A percentile compares a stretch with the other conserved stretches of the same genome.
These are phyloP conservation scores for Aspergillus funiculosus DNA, from an alignment of 495 filamentous ascomycete genomes.

Conservation along the genomic window DNA sequence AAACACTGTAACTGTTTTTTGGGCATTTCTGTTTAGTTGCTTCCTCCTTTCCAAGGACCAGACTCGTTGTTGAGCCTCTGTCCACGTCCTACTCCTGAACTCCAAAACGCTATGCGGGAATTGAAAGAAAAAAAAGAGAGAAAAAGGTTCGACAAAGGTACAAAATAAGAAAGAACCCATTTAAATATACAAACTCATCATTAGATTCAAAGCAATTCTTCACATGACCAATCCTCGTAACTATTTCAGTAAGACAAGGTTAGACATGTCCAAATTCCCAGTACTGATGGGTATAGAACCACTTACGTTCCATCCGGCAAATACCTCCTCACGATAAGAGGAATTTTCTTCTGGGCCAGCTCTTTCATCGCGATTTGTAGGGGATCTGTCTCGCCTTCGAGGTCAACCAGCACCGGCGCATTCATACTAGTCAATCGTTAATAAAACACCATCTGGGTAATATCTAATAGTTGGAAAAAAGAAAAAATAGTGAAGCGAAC, in stretches of 20 bases:
- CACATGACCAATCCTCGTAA: constrained; percentile 99
- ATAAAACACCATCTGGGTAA: background rate
- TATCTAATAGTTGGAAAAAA: background rate
- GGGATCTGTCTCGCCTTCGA: constrained; percentile 96
- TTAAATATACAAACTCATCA: constrained; percentile 17
- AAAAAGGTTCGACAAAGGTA: constrained; percentile 15
- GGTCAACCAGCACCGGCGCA: constrained; percentile 90
- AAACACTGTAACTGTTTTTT: constrained; percentile 16
- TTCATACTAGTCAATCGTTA: constrained; percentile 66
- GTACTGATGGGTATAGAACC: too few species aligned
- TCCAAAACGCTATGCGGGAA: constrained; percentile 43
- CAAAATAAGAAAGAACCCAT: constrained; percentile 18
- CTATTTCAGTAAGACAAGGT: constrained; percentile 38
- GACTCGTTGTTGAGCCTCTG: constrained; percentile 11
- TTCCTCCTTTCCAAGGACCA: constrained; percentile 16
- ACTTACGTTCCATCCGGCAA: constrained; percentile 94
- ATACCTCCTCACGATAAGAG: constrained; percentile 87
- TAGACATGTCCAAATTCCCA: too few species aligned
- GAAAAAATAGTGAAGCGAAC: constrained; percentile 41
- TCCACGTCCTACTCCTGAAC: constrained; percentile 27
- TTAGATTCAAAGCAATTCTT: constrained; percentile 65
- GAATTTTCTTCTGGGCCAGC: constrained; percentile 96
- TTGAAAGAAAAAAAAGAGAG: constrained; percentile 16
- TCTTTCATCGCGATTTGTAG: constrained; percentile 97
- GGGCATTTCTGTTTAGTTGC: constrained; percentile 13